Evolutionary conservation across 192 early-diverging fungal genomes (phyloP), one percentile per base, ranked within the genome.

Genomic region (Paraglomus occultum): DNA sequence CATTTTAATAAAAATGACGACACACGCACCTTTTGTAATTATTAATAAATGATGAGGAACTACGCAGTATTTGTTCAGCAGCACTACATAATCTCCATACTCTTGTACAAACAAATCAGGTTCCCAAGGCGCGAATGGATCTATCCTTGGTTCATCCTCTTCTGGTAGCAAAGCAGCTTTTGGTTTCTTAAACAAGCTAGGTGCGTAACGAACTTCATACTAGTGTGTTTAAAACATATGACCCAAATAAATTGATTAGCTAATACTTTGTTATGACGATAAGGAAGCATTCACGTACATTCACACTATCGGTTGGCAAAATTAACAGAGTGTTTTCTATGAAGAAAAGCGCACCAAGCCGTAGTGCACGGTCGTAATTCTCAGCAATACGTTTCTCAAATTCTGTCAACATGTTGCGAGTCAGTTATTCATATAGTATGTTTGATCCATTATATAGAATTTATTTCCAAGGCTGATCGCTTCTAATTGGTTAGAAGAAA

Each of bases 21-120:
- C 20, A 51, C 22, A 70, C 1, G 38, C 76, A 85, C 85, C 82
- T 76, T 87, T 87, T 0, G 86, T 85, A 7, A 83, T 74, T 31
- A 87, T 45, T 4, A 87, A 64, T 15, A 84, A 60, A 67, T 87
- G 86, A 2, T 77, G 51, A 5, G 84, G 81, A 40, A 85, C 75
- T 44, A 85, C 71, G 40, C 79, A 76, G 71, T 78, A 87, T 63
- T 87, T 87, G 73, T 87, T 87, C 18, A 87, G 70, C 8, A 87
- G 42, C 38, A 85, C 54, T 51, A 74, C 71, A 62, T 79, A 71
- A 43, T 80, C 67, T 0, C 77, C 73, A 40, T 76, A 61, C 53
- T 85, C 79, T 10, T 74, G 46, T 0, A 87, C 78, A 51, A 76
- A 79, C 18, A 87, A 72, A 1, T 72, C 72, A 9, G 85, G 83